phyloP scores from a whole-genome alignment of 2,329 filamentous ascomycete genomes.

The Elsinoe arachidis region DNA sequence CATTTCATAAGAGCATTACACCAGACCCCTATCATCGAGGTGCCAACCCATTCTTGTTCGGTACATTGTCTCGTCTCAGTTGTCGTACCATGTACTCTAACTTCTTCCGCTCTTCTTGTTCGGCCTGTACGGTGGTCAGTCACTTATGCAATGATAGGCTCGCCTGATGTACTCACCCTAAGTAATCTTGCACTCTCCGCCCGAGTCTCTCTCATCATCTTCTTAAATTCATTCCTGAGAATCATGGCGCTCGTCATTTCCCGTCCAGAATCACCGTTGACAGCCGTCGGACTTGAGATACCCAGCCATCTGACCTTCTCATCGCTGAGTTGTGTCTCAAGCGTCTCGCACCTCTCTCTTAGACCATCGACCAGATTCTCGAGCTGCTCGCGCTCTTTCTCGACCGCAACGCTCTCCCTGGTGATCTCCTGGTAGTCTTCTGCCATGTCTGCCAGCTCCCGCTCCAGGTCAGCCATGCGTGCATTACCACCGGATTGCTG shows the following conservation, averaged over 20 bases:
- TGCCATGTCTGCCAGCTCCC: conserved; percentile 58
- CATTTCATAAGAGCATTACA: neutral
- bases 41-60: neutral
- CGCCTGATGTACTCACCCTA: conserved; percentile 44
- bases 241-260: conserved; percentile 61
- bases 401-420: conserved; percentile 59
- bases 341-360: conserved; percentile 52
- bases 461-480: conserved; percentile 45
- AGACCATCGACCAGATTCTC: conserved; percentile 56
- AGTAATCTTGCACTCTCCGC: conserved; percentile 56
- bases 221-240: conserved; percentile 66
- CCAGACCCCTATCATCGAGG: neutral
- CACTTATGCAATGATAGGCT: conserved; percentile 14
- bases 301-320: conserved; percentile 61
- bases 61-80: conserved; percentile 12
- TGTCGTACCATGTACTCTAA: conserved; percentile 14
- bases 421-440: conserved; percentile 63
- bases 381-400: conserved; percentile 59
- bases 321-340: conserved; percentile 58
- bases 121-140: conserved; percentile 41
- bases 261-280: conserved; percentile 26
- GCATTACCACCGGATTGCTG: conserved; percentile 19
- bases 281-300: conserved; percentile 43
- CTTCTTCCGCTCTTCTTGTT: conserved; percentile 52
- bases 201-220: conserved; percentile 68